A percentile compares a stretch with the other conserved stretches of the same genome.
Evolutionary conservation across 1,284 basidiomycete genomes (phyloP).

Genomic region (Cutaneotrichosporon mucoides): DNA sequence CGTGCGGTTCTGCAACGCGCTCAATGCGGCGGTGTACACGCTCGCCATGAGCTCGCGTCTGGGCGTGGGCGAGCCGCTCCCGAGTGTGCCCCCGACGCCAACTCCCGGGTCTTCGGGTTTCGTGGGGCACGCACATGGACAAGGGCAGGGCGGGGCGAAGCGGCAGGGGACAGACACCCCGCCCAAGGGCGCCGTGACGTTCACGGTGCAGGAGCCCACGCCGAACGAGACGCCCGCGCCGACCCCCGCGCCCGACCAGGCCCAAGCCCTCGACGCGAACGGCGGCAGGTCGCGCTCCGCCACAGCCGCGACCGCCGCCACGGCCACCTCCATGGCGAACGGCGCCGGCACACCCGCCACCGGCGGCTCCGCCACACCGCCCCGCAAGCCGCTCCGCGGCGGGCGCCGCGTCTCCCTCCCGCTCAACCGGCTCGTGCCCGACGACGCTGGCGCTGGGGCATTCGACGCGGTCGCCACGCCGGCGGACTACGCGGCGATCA

Average conservation of each 20-base stretch:
- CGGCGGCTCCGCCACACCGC: conserved; percentile 5
- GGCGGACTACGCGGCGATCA: conserved; percentile 71
- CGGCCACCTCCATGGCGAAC: not conserved
- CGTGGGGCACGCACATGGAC: too few relatives aligned
- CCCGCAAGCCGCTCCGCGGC: conserved; percentile 20
- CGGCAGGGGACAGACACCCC: not conserved
- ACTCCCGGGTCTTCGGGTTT: not conserved
- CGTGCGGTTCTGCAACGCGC: conserved; percentile 65
- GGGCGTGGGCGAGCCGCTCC: conserved; percentile 29
- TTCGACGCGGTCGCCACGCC: conserved; percentile 53
- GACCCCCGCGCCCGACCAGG: too few relatives aligned
- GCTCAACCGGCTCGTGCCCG: conserved; percentile 54
- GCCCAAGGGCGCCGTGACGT: conserved; percentile 22
- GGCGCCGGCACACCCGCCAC: not conserved
- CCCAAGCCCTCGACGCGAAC: not conserved
- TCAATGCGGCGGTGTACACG: conserved; percentile 72
- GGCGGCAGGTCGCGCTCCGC: not conserved
- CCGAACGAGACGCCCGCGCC: conserved; percentile 15
- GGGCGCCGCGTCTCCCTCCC: conserved; percentile 46
- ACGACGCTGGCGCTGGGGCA: conserved; percentile 18
- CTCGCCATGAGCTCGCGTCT: conserved; percentile 66
- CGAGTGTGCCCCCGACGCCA: conserved; percentile 13
- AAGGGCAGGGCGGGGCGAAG: too few relatives aligned
- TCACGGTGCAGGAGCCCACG: conserved; percentile 35
- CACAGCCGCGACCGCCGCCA: conserved; percentile 20